Evolutionary conservation across 805 yeast species (phyloP).

Genomic region (Candida tallmaniae): DNA sequence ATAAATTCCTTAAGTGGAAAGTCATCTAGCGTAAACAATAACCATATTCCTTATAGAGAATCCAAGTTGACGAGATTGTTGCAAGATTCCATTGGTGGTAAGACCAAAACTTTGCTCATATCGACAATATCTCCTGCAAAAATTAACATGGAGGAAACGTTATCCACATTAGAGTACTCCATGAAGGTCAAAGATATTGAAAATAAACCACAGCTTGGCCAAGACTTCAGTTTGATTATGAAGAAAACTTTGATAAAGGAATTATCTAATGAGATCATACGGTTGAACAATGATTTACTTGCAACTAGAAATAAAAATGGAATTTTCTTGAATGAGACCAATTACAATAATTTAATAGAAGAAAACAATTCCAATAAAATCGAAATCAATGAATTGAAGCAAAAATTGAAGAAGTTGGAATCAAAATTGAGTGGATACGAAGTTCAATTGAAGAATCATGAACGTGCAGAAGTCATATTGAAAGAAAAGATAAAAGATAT

Average conservation of each 20-base stretch:
- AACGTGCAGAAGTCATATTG: conserved; percentile 5
- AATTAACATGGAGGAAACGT: conserved; percentile 71
- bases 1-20: conserved; percentile 52
- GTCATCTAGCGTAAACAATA: neutral
- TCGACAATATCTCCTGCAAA: conserved; percentile 88
- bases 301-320: conserved; percentile 66
- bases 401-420: conserved; percentile 5
- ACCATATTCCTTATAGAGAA: conserved; percentile 81
- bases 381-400: conserved; percentile 11
- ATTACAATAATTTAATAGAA: conserved; percentile 35
- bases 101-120: conserved; percentile 79
- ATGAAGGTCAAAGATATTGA: conserved; percentile 78
- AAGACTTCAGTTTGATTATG: conserved; percentile 37
- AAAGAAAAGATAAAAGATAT: neutral
- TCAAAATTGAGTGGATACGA: conserved; percentile 7
- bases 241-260: conserved; percentile 52
- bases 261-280: conserved; percentile 50
- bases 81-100: conserved; percentile 84
- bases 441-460: conserved; percentile 4
- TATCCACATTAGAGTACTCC: conserved; percentile 85
- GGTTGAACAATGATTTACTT: conserved; percentile 53
- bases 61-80: conserved; percentile 71
- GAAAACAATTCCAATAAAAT: conserved; percentile 11
- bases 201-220: conserved; percentile 51
- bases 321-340: conserved; percentile 55